These are phyloP conservation scores for Cochlearia excelsa DNA, from an alignment of 345 rosid genomes.

Conservation along the genomic window DNA sequence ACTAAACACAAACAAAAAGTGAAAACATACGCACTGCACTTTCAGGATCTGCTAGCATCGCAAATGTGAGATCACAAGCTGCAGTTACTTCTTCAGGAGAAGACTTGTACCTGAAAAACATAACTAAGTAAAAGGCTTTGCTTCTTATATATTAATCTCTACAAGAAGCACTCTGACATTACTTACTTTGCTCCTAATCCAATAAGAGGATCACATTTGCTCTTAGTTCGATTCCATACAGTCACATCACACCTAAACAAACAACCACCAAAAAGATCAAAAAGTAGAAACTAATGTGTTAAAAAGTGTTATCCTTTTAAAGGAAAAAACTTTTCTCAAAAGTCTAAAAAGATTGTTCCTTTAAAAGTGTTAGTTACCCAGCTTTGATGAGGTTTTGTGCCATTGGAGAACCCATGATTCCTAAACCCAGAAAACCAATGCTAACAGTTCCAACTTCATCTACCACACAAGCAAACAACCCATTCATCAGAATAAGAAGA, in stretches of 20 bases:
- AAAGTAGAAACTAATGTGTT: conserved; percentile 3
- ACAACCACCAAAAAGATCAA: not conserved
- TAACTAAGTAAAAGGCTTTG: too few species aligned
- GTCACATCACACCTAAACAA: conserved; percentile 71
- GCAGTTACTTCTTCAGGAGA: conserved; percentile 92
- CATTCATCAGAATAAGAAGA: conserved; percentile 5
- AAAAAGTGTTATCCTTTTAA: not conserved
- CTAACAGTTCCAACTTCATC: conserved; percentile 38
- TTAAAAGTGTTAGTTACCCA: conserved; percentile 55
- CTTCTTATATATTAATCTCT: not conserved
- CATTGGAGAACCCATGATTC: conserved; percentile 97
- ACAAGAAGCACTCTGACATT: conserved; percentile 4
- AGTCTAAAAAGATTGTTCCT: conserved; percentile 4
- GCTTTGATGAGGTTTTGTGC: conserved; percentile 88
- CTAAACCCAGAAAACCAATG: conserved; percentile 87
- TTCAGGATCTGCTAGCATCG: conserved; percentile 97
- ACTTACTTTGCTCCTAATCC: conserved; percentile 87
- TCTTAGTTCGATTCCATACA: conserved; percentile 88
- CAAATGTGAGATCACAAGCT: conserved; percentile 75
- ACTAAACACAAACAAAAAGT: conserved; percentile 7
- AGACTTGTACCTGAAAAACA: conserved; percentile 54
- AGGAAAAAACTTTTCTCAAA: not conserved
- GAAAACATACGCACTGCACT: conserved; percentile 91
- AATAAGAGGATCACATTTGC: conserved; percentile 86
- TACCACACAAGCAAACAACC: conserved; percentile 2